These are phyloP conservation scores for Jatropha multifida DNA, from an alignment of 441 rosid genomes.

Conservation along the genomic window DNA sequence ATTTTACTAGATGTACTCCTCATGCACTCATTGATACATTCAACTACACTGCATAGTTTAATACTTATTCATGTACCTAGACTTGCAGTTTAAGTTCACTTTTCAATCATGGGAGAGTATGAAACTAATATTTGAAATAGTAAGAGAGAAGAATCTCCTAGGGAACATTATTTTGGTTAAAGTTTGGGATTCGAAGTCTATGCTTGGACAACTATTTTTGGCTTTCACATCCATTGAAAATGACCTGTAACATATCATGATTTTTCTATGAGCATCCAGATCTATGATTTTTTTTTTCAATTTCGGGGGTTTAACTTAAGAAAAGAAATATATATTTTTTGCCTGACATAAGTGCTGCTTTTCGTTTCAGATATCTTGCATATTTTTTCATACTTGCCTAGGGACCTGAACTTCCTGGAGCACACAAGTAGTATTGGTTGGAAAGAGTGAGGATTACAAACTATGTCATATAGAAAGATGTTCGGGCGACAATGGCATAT, in stretches of 20 bases:
- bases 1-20: not conserved
- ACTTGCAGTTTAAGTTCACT: not conserved
- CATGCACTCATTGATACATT: not conserved
- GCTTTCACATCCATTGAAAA: not conserved
- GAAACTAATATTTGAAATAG: not conserved
- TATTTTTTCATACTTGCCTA: slow-evolving; percentile 85
- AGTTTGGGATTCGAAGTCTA: not conserved
- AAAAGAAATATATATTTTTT: not conserved
- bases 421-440: slow-evolving; percentile 86
- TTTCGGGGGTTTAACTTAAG: not conserved
- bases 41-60: not conserved
- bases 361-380: slow-evolving; percentile 73
- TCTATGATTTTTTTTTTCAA: not conserved
- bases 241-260: not conserved
- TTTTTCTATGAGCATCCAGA: not conserved
- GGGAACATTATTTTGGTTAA: not conserved
- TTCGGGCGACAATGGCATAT: slow-evolving; percentile 1
- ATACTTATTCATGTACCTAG: not conserved
- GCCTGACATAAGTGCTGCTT: slow-evolving; percentile 3
- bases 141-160: not conserved
- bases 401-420: slow-evolving; percentile 87
- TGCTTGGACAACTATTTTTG: not conserved
- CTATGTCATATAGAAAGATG: not conserved
- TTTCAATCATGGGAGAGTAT: not conserved
- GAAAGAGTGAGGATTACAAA: slow-evolving; percentile 76